phyloP scores from a whole-genome alignment of 768 basidiomycete species.

The Trametes cubensis region DNA sequence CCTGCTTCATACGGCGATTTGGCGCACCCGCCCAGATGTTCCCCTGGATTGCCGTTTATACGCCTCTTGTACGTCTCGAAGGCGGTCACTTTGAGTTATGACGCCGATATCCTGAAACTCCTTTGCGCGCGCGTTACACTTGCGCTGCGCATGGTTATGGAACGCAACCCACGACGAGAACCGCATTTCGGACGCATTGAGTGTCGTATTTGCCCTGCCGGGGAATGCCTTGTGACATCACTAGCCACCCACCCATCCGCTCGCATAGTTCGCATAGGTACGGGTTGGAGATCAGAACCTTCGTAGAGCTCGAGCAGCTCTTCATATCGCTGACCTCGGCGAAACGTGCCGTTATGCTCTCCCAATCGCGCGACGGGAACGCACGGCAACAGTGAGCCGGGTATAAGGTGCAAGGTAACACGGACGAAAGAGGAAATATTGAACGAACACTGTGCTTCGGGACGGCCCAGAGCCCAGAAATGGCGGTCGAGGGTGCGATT shows the following conservation, averaged over 20 bases:
- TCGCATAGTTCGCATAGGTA: conserved; percentile 12
- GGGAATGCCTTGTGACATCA: conserved; percentile 19
- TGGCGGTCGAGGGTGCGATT: conserved; percentile 13
- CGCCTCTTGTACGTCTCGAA: conserved; percentile 16
- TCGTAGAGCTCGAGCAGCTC: conserved; percentile 10
- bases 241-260: background rate
- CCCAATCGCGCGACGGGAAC: conserved; percentile 11
- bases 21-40: conserved; percentile 1
- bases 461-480: conserved; percentile 4
- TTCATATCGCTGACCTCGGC: conserved; percentile 26
- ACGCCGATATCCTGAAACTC: conserved; percentile 11
- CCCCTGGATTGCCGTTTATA: conserved; percentile 10
- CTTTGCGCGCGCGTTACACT: conserved; percentile 4
- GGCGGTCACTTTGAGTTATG: conserved; percentile 21
- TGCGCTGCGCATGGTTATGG: conserved; percentile 2
- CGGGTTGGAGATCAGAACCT: conserved; percentile 21
- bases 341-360: conserved; percentile 19
- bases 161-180: conserved; percentile 10
- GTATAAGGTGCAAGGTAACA: background rate
- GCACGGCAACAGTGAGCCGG: conserved; percentile 16
- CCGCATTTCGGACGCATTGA: conserved; percentile 3
- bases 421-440: conserved; percentile 11
- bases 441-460: background rate
- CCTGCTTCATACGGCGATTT: conserved; percentile 13
- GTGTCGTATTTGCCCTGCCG: conserved; percentile 6